These are phyloP conservation scores for Candida ficus DNA, from an alignment of 805 yeast genomes.

Conservation along the genomic window DNA sequence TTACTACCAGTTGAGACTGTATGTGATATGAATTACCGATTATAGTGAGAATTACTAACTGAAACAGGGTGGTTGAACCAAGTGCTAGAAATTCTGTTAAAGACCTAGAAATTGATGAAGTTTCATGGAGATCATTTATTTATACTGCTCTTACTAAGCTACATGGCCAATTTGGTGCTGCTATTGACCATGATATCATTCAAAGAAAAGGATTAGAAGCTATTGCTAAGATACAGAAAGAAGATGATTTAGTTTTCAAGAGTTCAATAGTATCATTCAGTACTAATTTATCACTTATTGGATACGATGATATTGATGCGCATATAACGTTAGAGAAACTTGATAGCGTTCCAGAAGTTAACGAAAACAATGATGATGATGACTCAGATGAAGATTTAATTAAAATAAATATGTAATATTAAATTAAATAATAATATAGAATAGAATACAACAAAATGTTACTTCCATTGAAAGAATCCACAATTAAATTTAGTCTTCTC, in stretches of 20 bases:
- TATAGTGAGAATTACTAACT: background rate
- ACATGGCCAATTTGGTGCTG: constrained; percentile 38
- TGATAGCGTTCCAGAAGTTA: too few relatives aligned
- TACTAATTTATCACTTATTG: constrained; percentile 24
- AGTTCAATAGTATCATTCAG: constrained; percentile 29
- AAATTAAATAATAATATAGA: too few relatives aligned
- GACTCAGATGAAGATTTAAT: background rate
- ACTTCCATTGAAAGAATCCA: constrained; percentile 51
- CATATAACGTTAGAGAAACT: constrained; percentile 8
- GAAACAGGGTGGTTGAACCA: constrained; percentile 4
- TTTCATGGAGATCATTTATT: constrained; percentile 36
- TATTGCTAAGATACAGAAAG: constrained; percentile 24
- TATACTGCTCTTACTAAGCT: constrained; percentile 29
- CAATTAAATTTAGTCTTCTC: constrained; percentile 35
- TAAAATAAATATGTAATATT: constrained; percentile 2
- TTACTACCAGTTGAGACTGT: constrained; percentile 8
- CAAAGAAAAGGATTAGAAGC: constrained; percentile 21
- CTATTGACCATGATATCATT: constrained; percentile 30
- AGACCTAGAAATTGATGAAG: constrained; percentile 23
- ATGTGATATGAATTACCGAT: background rate
- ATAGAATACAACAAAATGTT: background rate
- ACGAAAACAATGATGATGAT: background rate
- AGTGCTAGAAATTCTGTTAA: background rate
- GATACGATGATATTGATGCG: constrained; percentile 24
- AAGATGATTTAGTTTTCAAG: constrained; percentile 26